Evolutionary conservation across 306 rosid genomes (phyloP).

Genomic region (Ammopiptanthus mongolicus): DNA sequence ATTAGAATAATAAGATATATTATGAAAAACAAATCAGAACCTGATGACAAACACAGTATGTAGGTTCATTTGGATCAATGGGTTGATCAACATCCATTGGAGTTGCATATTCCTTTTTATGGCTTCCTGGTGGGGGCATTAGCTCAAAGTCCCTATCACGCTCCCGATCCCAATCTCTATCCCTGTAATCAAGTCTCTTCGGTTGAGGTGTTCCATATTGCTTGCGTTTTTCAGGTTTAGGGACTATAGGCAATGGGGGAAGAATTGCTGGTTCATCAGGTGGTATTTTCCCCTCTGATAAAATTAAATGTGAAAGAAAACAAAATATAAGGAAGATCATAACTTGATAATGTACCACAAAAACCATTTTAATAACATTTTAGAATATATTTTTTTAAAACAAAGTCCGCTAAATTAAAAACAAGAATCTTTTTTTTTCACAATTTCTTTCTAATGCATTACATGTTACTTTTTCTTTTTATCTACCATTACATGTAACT

Average conservation of each 20-base stretch:
- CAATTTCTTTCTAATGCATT: background rate
- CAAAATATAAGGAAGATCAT: background rate
- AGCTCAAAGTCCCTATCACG: constrained; percentile 95
- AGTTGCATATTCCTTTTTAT: constrained; percentile 64
- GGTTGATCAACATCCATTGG: constrained; percentile 85
- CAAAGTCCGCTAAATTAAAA: background rate
- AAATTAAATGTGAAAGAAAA: constrained; percentile 10
- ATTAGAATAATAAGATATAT: background rate
- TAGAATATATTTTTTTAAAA: background rate
- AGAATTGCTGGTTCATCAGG: constrained; percentile 85
- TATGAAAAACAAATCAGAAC: constrained; percentile 35
- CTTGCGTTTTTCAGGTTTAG: constrained; percentile 72
- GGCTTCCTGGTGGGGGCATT: constrained; percentile 97
- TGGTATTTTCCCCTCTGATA: constrained; percentile 79
- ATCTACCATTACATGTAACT: background rate
- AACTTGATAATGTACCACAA: background rate
- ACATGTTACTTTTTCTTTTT: background rate
- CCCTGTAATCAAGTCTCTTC: constrained; percentile 74
- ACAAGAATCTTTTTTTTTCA: background rate
- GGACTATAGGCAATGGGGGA: constrained; percentile 78
- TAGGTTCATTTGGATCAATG: constrained; percentile 95
- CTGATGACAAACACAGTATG: constrained; percentile 98
- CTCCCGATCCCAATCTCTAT: constrained; percentile 94
- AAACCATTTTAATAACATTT: background rate
- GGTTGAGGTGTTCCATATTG: constrained; percentile 66